Evolutionary conservation across 768 basidiomycete species (phyloP).

Genomic region (Kwoniella botswanensis): DNA sequence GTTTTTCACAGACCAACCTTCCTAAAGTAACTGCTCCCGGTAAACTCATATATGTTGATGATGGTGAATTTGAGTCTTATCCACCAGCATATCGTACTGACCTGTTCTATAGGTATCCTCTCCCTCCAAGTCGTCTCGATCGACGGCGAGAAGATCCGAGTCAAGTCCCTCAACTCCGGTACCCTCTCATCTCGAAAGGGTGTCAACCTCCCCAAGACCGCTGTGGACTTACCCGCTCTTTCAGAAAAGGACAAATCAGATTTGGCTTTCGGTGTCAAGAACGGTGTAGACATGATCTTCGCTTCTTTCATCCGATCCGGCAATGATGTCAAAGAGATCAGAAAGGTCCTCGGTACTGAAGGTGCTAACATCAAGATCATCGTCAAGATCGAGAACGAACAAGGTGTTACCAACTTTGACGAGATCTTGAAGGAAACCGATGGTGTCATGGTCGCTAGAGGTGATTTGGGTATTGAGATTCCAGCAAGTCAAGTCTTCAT

Average conservation of each 20-base stretch:
- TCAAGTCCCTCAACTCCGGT: constrained; percentile 88
- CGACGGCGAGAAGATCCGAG: constrained; percentile 78
- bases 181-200: constrained; percentile 95
- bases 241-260: constrained; percentile 99
- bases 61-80: constrained; percentile 64
- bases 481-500: constrained; percentile 99
- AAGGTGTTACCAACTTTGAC: constrained; percentile 98
- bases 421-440: constrained; percentile 93
- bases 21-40: constrained; percentile 96
- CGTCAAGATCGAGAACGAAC: constrained; percentile 99
- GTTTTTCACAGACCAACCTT: constrained; percentile 71
- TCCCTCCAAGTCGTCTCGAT: constrained; percentile 90
- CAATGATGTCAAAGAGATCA: constrained; percentile 92
- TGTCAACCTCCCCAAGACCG: constrained; percentile 97
- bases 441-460: constrained; percentile 99
- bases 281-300: constrained; percentile 98
- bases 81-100: constrained; percentile 6
- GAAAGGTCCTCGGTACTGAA: constrained; percentile 88
- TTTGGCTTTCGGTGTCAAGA: constrained; percentile 90
- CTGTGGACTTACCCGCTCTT: constrained; percentile 94
- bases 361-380: constrained; percentile 98
- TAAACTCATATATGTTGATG: constrained; percentile 96
- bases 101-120: constrained; percentile 68
- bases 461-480: constrained; percentile 98
- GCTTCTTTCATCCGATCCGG: constrained; percentile 97